A percentile compares a stretch with the other conserved stretches of the same genome.
Evolutionary conservation across 805 yeast species (phyloP).

Genomic region (Ogataea neopini): DNA sequence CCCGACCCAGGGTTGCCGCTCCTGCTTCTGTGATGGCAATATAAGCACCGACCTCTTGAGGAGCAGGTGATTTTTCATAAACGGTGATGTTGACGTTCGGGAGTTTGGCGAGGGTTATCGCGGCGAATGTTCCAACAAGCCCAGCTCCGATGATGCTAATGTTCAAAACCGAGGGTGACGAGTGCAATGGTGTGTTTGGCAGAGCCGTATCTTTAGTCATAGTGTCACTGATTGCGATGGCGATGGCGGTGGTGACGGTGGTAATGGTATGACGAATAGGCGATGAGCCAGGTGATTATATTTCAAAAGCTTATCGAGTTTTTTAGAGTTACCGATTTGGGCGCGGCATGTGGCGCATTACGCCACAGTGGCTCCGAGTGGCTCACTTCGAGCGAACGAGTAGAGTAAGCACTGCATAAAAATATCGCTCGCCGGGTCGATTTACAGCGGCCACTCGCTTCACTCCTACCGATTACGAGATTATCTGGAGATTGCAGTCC

Average conservation of each 20-base stretch:
- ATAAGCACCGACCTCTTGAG: conserved; percentile 5
- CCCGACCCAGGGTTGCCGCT: not conserved
- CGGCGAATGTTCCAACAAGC: conserved; percentile 5
- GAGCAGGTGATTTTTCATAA: conserved; percentile 1
- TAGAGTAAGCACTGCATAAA: no score
- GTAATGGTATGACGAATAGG: not conserved
- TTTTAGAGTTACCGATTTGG: not conserved
- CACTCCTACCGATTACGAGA: no score
- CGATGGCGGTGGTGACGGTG: no score
- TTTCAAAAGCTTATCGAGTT: not conserved
- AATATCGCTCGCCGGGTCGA: no score
- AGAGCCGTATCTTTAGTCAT: not conserved
- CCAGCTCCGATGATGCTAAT: conserved; percentile 25
- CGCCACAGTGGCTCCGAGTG: not conserved
- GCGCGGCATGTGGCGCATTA: not conserved
- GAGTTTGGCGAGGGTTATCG: conserved; percentile 4
- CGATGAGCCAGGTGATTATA: not conserved
- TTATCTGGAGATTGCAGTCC: no score
- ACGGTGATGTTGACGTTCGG: conserved; percentile 4
- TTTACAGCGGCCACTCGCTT: no score
- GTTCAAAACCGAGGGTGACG: conserved; percentile 23
- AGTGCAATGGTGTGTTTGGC: not conserved
- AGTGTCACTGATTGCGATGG: no score
- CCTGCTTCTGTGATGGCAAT: conserved; percentile 2
- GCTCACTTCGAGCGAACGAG: no score